phyloP scores from a whole-genome alignment of 2,329 filamentous ascomycete genomes.

The Penicillium sp. region DNA sequence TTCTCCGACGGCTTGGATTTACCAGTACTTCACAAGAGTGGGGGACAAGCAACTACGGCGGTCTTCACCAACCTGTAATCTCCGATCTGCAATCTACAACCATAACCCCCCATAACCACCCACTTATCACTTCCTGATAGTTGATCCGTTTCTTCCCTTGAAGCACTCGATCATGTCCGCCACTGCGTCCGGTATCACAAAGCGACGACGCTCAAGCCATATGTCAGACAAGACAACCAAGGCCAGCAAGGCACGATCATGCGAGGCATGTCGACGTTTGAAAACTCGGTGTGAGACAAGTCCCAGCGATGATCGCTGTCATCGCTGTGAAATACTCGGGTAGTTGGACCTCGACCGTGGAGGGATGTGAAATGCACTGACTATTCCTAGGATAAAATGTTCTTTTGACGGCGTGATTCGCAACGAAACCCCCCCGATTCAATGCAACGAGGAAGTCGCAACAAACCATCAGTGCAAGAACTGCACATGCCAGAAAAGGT shows the following conservation, averaged over 20 bases:
- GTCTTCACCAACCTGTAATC: no score
- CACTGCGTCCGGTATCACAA: no score
- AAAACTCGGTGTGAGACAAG: conserved; percentile 21
- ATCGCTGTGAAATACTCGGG: conserved; percentile 16
- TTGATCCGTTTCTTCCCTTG: no score
- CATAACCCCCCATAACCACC: no score
- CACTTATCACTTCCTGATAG: no score
- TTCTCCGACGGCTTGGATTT: no score
- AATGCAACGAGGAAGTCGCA: background rate
- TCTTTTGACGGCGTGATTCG: conserved; percentile 4
- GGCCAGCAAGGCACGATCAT: conserved; percentile 14
- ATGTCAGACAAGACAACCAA: background rate
- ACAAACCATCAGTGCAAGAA: conserved; percentile 1
- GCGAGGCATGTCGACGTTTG: conserved; percentile 19
- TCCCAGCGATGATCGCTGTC: conserved; percentile 9
- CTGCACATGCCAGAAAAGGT: no score
- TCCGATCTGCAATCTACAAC: no score
- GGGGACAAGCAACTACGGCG: no score
- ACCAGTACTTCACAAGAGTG: no score
- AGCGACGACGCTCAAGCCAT: background rate
- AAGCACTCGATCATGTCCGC: no score
- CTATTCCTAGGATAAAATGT: conserved; percentile 13
- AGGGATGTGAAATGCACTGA: background rate
- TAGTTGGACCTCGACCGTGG: background rate
- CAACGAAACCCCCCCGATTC: background rate